A percentile compares a stretch with the other conserved stretches of the same genome.
These are phyloP conservation scores for Pyrus communis DNA, from an alignment of 306 rosid genomes.

Conservation along the genomic window DNA sequence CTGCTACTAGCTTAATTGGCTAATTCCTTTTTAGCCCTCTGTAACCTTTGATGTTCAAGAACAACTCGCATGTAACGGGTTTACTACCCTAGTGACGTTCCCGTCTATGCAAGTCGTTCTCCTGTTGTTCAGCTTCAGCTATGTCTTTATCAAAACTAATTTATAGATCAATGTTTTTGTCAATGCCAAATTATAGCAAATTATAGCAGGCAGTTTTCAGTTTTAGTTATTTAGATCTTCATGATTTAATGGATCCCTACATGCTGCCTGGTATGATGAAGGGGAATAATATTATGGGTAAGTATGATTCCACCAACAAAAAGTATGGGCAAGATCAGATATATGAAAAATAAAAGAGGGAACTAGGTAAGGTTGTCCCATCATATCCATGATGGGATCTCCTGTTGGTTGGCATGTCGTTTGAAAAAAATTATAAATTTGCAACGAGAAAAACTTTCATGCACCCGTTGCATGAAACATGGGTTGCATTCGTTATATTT, in stretches of 20 bases:
- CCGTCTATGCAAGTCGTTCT: neutral
- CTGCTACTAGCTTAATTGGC: slow-evolving; percentile 23
- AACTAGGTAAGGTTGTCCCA: neutral
- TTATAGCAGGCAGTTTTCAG: neutral
- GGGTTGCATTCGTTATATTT: neutral
- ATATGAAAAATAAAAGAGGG: neutral
- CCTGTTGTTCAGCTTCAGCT: neutral
- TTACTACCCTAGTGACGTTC: neutral
- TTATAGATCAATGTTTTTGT: neutral
- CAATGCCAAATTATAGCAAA: neutral
- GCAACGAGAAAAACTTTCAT: neutral
- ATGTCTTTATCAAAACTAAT: neutral
- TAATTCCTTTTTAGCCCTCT: slow-evolving; percentile 1
- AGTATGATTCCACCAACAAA: neutral
- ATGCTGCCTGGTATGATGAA: neutral
- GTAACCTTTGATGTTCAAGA: neutral
- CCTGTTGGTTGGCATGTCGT: neutral
- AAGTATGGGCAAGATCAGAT: neutral
- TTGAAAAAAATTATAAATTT: neutral
- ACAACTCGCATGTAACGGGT: neutral
- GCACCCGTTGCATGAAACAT: neutral
- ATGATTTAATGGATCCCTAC: neutral
- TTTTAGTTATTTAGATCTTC: neutral
- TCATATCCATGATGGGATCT: neutral
- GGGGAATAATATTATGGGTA: neutral